A percentile compares a stretch with the other conserved stretches of the same genome.
Conservation (phyloP, 2,329 filamentous ascomycete genomes). For the Aureobasidium leucospermi region DNA sequence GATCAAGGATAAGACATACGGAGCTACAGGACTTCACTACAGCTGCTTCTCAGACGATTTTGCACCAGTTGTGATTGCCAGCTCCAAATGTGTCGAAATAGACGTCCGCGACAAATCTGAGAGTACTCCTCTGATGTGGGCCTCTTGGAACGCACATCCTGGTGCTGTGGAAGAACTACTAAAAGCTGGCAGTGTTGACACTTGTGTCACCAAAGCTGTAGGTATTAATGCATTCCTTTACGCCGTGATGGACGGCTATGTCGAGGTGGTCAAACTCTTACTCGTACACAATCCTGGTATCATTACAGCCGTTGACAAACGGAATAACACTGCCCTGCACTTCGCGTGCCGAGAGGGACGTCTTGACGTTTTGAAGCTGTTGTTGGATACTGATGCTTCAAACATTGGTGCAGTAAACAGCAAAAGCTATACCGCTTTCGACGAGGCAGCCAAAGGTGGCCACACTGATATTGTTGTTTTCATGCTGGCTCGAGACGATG, state of each 20-base stretch:
- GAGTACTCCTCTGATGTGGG: neutral
- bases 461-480: neutral
- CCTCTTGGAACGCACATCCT: neutral
- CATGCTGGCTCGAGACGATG: neutral
- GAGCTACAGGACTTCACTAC: neutral
- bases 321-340: neutral
- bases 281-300: neutral
- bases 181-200: neutral
- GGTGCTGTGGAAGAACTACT: neutral
- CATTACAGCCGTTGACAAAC: neutral
- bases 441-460: neutral
- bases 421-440: neutral
- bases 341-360: neutral
- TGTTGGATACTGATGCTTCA: neutral
- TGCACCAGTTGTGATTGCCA: neutral
- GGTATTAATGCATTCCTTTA: neutral
- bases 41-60: neutral
- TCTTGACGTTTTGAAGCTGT: too few relatives aligned
- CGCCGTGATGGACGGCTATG: neutral
- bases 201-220: neutral
- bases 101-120: neutral
- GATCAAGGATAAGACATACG: neutral
- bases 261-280: neutral
- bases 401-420: neutral
- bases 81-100: neutral